phyloP scores from a whole-genome alignment of 345 rosid species.

The Hibiscus trionum region DNA sequence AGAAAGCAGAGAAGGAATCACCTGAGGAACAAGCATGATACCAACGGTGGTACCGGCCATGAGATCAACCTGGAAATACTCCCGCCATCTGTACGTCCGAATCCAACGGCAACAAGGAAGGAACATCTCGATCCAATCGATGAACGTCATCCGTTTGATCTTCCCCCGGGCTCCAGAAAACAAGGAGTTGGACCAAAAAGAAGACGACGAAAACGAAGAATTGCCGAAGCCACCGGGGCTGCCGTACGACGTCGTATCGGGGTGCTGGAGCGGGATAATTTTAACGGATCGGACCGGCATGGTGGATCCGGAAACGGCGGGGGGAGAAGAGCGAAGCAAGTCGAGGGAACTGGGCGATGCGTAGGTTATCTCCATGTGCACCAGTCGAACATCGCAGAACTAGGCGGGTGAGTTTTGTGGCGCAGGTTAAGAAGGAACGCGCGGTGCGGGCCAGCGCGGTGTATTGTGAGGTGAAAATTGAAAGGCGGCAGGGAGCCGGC shows the following conservation, averaged over 20 bases:
- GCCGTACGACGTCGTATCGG: not conserved
- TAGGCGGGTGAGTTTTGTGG: not conserved
- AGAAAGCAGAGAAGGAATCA: slow-evolving; percentile 13
- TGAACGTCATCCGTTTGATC: slow-evolving; percentile 43
- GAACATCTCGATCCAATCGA: slow-evolving; percentile 50
- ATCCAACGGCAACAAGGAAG: slow-evolving; percentile 92
- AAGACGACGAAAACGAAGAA: not conserved
- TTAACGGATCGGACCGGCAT: not conserved
- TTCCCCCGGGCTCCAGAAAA: slow-evolving; percentile 37
- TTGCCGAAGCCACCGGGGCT: not conserved
- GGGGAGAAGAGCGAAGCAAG: not conserved
- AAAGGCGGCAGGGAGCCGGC: too few relatives aligned
- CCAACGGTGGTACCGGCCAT: slow-evolving; percentile 97
- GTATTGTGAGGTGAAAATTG: not conserved
- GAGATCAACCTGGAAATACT: slow-evolving; percentile 76
- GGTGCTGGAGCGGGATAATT: not conserved
- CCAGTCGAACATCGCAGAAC: not conserved
- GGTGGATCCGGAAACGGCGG: not conserved
- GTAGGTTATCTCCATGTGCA: not conserved
- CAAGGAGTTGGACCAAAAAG: slow-evolving; percentile 19
- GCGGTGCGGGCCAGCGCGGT: not conserved
- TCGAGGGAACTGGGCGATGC: not conserved
- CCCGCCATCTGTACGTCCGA: slow-evolving; percentile 66
- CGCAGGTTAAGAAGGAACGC: not conserved
- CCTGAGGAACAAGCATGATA: slow-evolving; percentile 99